phyloP scores from a whole-genome alignment of 495 filamentous ascomycete species.

The Apodospora peruviana region DNA sequence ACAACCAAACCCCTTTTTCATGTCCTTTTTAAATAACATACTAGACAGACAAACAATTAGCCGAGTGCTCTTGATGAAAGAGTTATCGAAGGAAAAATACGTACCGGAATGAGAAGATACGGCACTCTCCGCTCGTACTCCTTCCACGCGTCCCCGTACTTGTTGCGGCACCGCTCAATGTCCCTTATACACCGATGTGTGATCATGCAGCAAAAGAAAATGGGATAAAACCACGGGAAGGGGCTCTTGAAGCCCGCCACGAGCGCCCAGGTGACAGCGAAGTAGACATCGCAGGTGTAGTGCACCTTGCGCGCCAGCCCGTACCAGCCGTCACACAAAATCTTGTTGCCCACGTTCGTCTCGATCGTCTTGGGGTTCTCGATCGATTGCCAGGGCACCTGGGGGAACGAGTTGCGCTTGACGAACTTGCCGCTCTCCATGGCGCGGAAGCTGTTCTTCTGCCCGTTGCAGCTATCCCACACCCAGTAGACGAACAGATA shows the following conservation, averaged over 20 bases:
- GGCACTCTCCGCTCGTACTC: conserved; percentile 87
- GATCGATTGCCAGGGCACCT: conserved; percentile 82
- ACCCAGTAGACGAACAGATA: conserved; percentile 90
- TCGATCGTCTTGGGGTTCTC: conserved; percentile 84
- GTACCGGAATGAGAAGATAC: conserved; percentile 93
- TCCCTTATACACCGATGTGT: conserved; percentile 80
- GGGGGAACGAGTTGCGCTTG: conserved; percentile 81
- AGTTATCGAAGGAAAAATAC: conserved; percentile 28
- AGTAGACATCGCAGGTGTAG: conserved; percentile 86
- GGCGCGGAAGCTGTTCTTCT: conserved; percentile 92
- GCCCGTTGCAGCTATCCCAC: conserved; percentile 86
- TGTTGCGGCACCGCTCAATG: conserved; percentile 73
- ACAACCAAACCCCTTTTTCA: no score
- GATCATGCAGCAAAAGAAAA: conserved; percentile 92
- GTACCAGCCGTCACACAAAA: conserved; percentile 92
- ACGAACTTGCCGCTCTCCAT: conserved; percentile 69
- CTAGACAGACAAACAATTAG: conserved; percentile 9
- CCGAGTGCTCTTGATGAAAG: background rate
- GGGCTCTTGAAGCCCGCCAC: conserved; percentile 65
- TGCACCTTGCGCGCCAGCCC: conserved; percentile 90
- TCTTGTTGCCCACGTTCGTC: conserved; percentile 68
- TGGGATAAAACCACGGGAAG: conserved; percentile 95
- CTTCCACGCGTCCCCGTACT: conserved; percentile 88
- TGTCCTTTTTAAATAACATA: conserved; percentile 22
- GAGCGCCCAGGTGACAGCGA: conserved; percentile 58